phyloP scores from a whole-genome alignment of 768 basidiomycete species.

The Dendrothele bispora region DNA sequence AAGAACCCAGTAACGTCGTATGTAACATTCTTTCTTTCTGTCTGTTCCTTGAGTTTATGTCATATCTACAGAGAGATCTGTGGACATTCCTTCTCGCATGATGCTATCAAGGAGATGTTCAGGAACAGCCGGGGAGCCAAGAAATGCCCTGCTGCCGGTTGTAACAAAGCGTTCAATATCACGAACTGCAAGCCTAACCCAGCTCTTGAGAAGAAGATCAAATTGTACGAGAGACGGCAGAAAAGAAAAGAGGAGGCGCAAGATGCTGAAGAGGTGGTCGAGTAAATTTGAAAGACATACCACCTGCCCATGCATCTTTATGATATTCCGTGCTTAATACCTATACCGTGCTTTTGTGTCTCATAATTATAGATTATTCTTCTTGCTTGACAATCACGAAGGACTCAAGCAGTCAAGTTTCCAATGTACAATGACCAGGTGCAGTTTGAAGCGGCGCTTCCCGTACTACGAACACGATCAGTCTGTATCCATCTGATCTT shows the following conservation, averaged over 20 bases:
- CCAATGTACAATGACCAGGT: too few relatives aligned
- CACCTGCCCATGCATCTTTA: neutral
- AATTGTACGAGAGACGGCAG: slow-evolving; percentile 53
- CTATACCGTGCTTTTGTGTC: neutral
- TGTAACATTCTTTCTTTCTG: slow-evolving; percentile 25
- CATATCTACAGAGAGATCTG: slow-evolving; percentile 53
- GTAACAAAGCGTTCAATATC: slow-evolving; percentile 56
- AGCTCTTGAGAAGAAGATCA: slow-evolving; percentile 62
- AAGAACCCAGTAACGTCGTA: slow-evolving; percentile 83
- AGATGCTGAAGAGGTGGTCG: slow-evolving; percentile 63
- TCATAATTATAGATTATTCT: neutral
- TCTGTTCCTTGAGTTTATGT: slow-evolving; percentile 4
- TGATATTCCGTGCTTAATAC: neutral
- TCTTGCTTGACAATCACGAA: neutral
- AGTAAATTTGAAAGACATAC: slow-evolving; percentile 29
- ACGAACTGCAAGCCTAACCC: slow-evolving; percentile 53
- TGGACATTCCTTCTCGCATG: slow-evolving; percentile 79
- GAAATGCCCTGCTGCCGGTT: slow-evolving; percentile 74
- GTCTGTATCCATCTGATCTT: slow-evolving; percentile 82
- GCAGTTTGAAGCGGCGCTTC: too few relatives aligned
- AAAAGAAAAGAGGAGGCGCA: slow-evolving; percentile 47
- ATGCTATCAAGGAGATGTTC: slow-evolving; percentile 69
- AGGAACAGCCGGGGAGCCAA: slow-evolving; percentile 29
- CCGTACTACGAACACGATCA: too few relatives aligned
- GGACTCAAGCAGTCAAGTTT: too few relatives aligned